A percentile compares a stretch with the other conserved stretches of the same genome.
Conservation (phyloP, 495 filamentous ascomycete species). For the Lophiostoma macrostomum region DNA sequence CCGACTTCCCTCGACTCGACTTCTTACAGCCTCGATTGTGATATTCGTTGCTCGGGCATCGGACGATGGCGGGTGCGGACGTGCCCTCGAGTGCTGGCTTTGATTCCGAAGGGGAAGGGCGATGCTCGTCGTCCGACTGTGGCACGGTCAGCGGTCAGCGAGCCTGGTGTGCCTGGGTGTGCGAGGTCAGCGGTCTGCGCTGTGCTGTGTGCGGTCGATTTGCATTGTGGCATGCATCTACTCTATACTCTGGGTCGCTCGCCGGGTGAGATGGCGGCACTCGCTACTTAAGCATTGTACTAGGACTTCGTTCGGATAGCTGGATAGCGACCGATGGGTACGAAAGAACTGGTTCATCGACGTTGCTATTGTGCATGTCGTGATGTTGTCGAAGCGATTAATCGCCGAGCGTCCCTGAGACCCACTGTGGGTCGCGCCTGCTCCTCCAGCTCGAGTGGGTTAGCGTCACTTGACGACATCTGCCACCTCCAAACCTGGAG, state of each 20-base stretch:
- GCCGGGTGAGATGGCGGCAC: slow-evolving; percentile 17
- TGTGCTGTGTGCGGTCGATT: neutral
- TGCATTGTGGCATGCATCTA: neutral
- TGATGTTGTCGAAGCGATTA: slow-evolving; percentile 11
- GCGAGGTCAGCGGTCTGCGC: slow-evolving; percentile 18
- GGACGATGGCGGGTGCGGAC: slow-evolving; percentile 17
- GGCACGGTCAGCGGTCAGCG: slow-evolving; percentile 4
- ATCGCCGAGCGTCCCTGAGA: neutral
- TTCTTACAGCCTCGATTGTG: slow-evolving; percentile 10
- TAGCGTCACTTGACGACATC: too few species aligned
- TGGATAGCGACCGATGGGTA: slow-evolving; percentile 15
- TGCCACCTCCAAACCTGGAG: too few species aligned
- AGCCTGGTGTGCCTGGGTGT: slow-evolving; percentile 4
- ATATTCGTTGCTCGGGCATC: slow-evolving; percentile 20
- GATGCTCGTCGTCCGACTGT: slow-evolving; percentile 7
- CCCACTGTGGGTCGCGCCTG: neutral
- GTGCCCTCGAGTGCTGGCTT: slow-evolving; percentile 15
- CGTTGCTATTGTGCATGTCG: neutral
- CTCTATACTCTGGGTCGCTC: slow-evolving; percentile 3
- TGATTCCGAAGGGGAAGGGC: slow-evolving; percentile 24
- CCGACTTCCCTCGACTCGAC: slow-evolving; percentile 22
- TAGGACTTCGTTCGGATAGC: slow-evolving; percentile 19
- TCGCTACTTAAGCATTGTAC: slow-evolving; percentile 18
- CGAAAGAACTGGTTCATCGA: slow-evolving; percentile 22
- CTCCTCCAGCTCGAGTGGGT: too few species aligned